Conservation (phyloP, 345 rosid genomes). For the Salix purpurea region DNA sequence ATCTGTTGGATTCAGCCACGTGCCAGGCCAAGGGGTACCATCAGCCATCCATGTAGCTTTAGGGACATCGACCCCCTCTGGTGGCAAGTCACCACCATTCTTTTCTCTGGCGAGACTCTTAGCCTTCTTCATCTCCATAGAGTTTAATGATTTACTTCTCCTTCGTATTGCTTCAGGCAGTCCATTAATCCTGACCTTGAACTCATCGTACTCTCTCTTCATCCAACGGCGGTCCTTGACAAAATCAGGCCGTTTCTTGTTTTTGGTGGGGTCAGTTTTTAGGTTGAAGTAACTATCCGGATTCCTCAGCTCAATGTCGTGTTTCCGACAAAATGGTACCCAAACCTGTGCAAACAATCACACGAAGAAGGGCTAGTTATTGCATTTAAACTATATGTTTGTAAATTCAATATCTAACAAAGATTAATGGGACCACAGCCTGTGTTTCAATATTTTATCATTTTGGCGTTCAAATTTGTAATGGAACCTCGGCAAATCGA, state of each 20-base stretch:
- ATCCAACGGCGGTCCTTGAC: conserved; percentile 95
- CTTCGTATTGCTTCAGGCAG: conserved; percentile 71
- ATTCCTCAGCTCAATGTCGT: conserved; percentile 81
- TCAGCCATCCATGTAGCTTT: conserved; percentile 99
- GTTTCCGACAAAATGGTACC: conserved; percentile 96
- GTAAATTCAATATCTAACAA: background rate
- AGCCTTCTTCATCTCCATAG: conserved; percentile 57
- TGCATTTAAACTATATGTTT: background rate
- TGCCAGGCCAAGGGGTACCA: conserved; percentile 97
- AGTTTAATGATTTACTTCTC: conserved; percentile 56
- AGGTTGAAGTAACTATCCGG: conserved; percentile 80
- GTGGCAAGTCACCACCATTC: conserved; percentile 49
- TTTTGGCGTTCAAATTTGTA: background rate
- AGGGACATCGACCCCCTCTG: conserved; percentile 40
- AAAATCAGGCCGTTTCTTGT: conserved; percentile 78
- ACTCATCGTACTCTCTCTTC: conserved; percentile 92
- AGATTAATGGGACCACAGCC: background rate
- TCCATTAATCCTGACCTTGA: conserved; percentile 89
- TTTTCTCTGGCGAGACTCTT: conserved; percentile 50
- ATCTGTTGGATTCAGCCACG: conserved; percentile 58
- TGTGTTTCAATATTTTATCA: background rate
- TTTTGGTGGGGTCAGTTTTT: conserved; percentile 73
- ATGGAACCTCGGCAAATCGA: conserved; percentile 60
- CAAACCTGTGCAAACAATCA: conserved; percentile 33
- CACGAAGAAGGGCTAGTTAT: background rate